phyloP scores from a whole-genome alignment of 2,329 filamentous ascomycete species.

The Aspergillus eucalypticola region DNA sequence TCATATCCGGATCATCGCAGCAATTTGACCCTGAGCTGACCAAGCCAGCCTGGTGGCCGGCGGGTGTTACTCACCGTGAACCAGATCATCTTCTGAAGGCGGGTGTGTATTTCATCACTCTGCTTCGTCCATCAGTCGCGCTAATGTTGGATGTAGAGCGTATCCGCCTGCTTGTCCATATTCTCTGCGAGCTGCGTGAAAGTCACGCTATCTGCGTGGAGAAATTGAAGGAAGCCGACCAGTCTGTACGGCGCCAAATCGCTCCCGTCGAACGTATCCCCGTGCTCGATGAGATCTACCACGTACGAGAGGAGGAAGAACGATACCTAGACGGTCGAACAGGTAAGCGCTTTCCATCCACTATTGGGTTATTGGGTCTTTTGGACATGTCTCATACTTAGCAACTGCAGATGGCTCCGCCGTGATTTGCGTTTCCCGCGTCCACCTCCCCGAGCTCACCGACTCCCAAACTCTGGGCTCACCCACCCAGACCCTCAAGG shows the following conservation, averaged over 20 bases:
- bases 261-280: slow-evolving; percentile 29
- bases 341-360: slow-evolving; percentile 21
- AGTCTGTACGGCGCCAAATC: slow-evolving; percentile 37
- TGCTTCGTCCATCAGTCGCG: background rate
- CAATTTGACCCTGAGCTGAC: slow-evolving; percentile 36
- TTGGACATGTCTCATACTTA: background rate
- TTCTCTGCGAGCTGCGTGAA: slow-evolving; percentile 37
- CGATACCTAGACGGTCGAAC: slow-evolving; percentile 31
- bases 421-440: slow-evolving; percentile 28
- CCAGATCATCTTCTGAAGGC: slow-evolving; percentile 37
- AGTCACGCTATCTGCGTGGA: slow-evolving; percentile 36
- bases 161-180: slow-evolving; percentile 35
- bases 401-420: slow-evolving; percentile 26
- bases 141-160: slow-evolving; percentile 21
- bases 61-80: slow-evolving; percentile 34
- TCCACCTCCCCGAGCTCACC: slow-evolving; percentile 30
- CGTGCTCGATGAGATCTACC: slow-evolving; percentile 39
- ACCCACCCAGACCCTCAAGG: slow-evolving; percentile 15
- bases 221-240: slow-evolving; percentile 36
- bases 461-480: slow-evolving; percentile 22
- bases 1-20: slow-evolving; percentile 32
- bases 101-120: slow-evolving; percentile 21
- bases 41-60: slow-evolving; percentile 39
- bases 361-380: background rate
- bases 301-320: slow-evolving; percentile 36